These are phyloP conservation scores for Avicennia marina DNA, from an alignment of 257 asterid genomes.

Conservation along the genomic window DNA sequence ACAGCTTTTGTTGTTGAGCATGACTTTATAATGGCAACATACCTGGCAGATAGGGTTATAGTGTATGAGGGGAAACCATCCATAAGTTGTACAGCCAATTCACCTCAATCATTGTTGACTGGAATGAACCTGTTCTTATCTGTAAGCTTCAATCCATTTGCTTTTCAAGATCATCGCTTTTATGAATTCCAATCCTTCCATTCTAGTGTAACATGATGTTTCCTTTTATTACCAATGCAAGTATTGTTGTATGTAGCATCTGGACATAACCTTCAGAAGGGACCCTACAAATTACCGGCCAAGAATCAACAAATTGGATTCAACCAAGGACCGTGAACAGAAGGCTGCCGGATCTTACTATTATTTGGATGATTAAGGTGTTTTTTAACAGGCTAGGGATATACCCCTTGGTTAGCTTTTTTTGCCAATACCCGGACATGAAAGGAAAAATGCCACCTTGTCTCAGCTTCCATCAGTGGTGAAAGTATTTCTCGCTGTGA, in stretches of 20 bases:
- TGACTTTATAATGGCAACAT: constrained; percentile 97
- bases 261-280: constrained; percentile 91
- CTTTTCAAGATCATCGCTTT: background rate
- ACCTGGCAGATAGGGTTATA: constrained; percentile 95
- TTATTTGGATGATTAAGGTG: constrained; percentile 71
- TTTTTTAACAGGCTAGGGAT: background rate
- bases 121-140: constrained; percentile 98
- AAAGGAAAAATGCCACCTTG: constrained; percentile 11
- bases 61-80: constrained; percentile 92
- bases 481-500: background rate
- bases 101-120: constrained; percentile 89
- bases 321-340: constrained; percentile 97
- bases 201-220: background rate
- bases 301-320: constrained; percentile 91
- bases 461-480: background rate
- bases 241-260: constrained; percentile 52
- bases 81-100: constrained; percentile 79
- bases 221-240: background rate
- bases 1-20: constrained; percentile 97
- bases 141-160: constrained; percentile 55
- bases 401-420: constrained; percentile 14
- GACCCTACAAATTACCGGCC: constrained; percentile 97
- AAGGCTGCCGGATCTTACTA: constrained; percentile 90
- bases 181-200: background rate
- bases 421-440: constrained; percentile 9